Percentiles rank a stretch among this genome's conserved stretches.
Conservation (phyloP, 2,329 filamentous ascomycete species). For the Microsporum audouinii region DNA sequence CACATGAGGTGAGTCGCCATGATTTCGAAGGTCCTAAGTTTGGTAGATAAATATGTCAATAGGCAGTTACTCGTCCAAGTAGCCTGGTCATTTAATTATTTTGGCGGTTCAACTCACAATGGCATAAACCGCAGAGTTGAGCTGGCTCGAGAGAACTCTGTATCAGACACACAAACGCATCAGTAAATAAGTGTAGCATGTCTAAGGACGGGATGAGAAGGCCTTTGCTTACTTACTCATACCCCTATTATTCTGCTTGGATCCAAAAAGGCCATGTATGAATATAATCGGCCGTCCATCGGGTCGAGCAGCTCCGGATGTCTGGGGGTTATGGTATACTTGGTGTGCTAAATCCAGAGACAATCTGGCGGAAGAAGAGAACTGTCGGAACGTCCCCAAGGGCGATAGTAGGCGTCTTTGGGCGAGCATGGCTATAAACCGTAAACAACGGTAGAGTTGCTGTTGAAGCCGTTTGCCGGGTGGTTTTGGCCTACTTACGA, state of each 20-base stretch:
- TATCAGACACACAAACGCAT: not conserved
- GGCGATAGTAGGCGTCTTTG: not conserved
- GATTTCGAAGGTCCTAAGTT: slow-evolving; percentile 69
- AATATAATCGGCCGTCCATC: slow-evolving; percentile 54
- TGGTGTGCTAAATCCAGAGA: slow-evolving; percentile 9
- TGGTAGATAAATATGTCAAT: not conserved
- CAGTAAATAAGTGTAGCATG: not conserved
- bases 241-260: slow-evolving; percentile 75
- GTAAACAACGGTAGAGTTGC: not conserved
- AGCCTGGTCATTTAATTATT: not conserved
- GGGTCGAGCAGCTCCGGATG: not conserved
- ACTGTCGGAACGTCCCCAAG: not conserved
- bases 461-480: not conserved
- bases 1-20: slow-evolving; percentile 74
- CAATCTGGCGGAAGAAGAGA: not conserved
- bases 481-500: not conserved
- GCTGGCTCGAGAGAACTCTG: slow-evolving; percentile 64
- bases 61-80: not conserved
- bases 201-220: not conserved
- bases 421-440: not conserved
- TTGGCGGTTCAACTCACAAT: slow-evolving; percentile 43
- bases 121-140: slow-evolving; percentile 65
- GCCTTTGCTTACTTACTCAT: slow-evolving; percentile 67
- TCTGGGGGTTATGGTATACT: slow-evolving; percentile 1
- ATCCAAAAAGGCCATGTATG: slow-evolving; percentile 83